A percentile compares a stretch with the other conserved stretches of the same genome.
Conservation (phyloP, 495 filamentous ascomycete species). For the Talaromyces stipitatus region DNA sequence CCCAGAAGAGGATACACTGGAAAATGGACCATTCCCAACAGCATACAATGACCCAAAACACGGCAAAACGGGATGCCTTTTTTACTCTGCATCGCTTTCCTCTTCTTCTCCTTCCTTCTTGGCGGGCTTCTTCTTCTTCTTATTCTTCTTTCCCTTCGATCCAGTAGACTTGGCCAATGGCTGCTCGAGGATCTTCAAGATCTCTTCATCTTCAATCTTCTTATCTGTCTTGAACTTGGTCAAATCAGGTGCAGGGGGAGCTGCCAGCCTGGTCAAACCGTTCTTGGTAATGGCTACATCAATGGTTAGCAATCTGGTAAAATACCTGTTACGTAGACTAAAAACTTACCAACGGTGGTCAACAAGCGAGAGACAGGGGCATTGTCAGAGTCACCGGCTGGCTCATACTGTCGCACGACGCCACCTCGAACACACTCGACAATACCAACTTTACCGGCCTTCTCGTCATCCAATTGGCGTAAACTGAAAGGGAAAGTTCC, state of each 20-base stretch:
- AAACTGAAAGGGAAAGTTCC: conserved; percentile 96
- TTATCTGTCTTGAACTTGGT: conserved; percentile 85
- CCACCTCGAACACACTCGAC: conserved; percentile 89
- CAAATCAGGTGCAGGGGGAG: conserved; percentile 63
- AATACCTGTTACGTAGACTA: conserved; percentile 8
- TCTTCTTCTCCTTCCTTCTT: conserved; percentile 53
- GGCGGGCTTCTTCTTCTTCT: conserved; percentile 85
- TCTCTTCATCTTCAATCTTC: conserved; percentile 93
- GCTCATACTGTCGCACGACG: conserved; percentile 90
- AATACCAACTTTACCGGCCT: conserved; percentile 90
- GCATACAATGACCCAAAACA: neutral
- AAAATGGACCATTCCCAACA: neutral
- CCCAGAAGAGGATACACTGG: neutral
- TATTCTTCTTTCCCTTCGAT: conserved; percentile 68
- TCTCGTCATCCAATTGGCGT: conserved; percentile 93
- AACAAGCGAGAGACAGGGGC: conserved; percentile 76
- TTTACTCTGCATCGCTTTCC: conserved; percentile 54
- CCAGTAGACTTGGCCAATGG: conserved; percentile 69
- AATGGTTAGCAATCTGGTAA: conserved; percentile 8
- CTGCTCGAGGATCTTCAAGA: conserved; percentile 86
- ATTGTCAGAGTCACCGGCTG: conserved; percentile 84
- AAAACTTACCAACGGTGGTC: conserved; percentile 82
- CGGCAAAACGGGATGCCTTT: conserved; percentile 1
- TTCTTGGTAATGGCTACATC: conserved; percentile 93
- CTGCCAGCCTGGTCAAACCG: conserved; percentile 76